These are phyloP conservation scores for Hippophae gyantsensis DNA, from an alignment of 306 rosid genomes.

Conservation along the genomic window DNA sequence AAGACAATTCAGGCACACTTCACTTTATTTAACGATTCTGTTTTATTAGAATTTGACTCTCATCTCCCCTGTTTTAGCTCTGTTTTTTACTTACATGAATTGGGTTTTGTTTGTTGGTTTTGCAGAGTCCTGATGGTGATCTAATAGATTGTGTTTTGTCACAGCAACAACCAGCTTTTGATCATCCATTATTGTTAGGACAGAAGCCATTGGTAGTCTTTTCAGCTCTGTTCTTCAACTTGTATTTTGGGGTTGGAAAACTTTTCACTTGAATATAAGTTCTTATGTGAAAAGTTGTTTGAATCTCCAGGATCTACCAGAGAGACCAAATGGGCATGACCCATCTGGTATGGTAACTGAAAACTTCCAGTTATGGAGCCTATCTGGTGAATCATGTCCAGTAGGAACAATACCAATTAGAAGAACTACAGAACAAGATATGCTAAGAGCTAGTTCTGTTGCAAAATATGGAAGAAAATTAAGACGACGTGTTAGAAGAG, in stretches of 20 bases:
- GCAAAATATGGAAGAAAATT: slow-evolving; percentile 70
- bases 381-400: slow-evolving; percentile 69
- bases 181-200: slow-evolving; percentile 69
- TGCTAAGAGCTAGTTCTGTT: slow-evolving; percentile 70
- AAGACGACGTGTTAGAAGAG: slow-evolving; percentile 58
- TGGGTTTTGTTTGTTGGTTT: background rate
- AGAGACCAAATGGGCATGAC: slow-evolving; percentile 46
- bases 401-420: slow-evolving; percentile 91
- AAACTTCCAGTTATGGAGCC: slow-evolving; percentile 58
- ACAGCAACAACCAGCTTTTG: slow-evolving; percentile 89
- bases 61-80: slow-evolving; percentile 18
- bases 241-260: background rate
- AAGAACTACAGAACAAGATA: slow-evolving; percentile 68
- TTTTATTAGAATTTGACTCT: background rate
- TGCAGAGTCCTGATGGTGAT: slow-evolving; percentile 90
- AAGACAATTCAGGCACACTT: slow-evolving; percentile 69
- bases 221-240: background rate
- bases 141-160: slow-evolving; percentile 72
- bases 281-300: background rate
- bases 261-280: background rate
- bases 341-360: slow-evolving; percentile 25
- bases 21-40: too few relatives aligned
- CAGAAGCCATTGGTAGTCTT: slow-evolving; percentile 60
- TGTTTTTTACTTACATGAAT: slow-evolving; percentile 16
- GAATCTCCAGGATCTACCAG: slow-evolving; percentile 67